Base-by-base conservation (phyloP, 2,329 filamentous ascomycete species). In the Hypoxylon sp. region DNA sequence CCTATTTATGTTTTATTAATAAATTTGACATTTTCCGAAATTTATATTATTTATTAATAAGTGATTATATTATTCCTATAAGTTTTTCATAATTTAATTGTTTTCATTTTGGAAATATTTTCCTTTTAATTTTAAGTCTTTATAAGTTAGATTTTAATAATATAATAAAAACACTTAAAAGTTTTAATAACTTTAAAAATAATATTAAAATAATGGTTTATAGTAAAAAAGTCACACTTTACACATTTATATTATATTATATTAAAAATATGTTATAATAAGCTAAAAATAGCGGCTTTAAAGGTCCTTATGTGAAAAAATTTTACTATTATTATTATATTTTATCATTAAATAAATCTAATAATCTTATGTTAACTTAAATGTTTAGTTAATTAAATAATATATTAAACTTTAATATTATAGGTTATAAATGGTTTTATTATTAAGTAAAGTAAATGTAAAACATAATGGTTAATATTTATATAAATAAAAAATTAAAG, bases 11-110 rank as follows among this genome's bases (percentile, higher is more conserved):
- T 6, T 54, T 54, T 42, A 54, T 54, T 17, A 42, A 54, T 26
- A 26, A 29, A 54, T 42, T 54, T 42, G 29, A 29, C 26, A 39
- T 54, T 26, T 54, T 39, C 26, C 17, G 3, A 19, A 54, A 42
- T 17, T 54, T 17, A 17, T 54, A 54, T 54, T 29, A 29, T 26
- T 54, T 24, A n/a, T 54, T 54, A 54, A 54, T 54, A 54, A 54
- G n/a, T 8, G n/a, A n/a, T 54, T 54, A 54, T 42, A 54, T 54
- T 24, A 54, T 5, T n/a, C n/a, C 29, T 11, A 31, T 31, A 29
- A 50, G n/a, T 17, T n/a, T 50, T 29, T 50, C 1, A 3, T 3
- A 9, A 42, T 26, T 26, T 26, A 39, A 54, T 26, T n/a, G 17
- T n/a, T 42, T 42, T 29, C 8, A 26, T 26, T n/a, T 42, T 14